Base-by-base conservation (phyloP, 192 early-diverging fungal species). In the Backusella sp. region DNA sequence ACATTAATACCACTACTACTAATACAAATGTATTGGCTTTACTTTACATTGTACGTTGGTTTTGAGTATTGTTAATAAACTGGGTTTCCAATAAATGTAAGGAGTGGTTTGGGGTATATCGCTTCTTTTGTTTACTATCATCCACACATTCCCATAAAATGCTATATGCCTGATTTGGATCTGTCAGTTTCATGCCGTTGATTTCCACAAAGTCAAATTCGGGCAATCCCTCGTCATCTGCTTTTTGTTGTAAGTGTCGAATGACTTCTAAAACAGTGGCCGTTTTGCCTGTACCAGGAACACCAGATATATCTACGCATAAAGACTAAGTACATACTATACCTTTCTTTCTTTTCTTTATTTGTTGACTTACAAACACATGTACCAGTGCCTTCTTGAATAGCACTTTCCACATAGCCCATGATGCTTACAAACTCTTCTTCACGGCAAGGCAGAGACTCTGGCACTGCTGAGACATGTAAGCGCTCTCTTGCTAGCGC, bases 261-360 rank as follows among this genome's bases (percentile, higher is more conserved):
- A 99, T 90, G 0, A 95, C 95, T 73, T 93, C 92, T 32, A 90
- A 85, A 0, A 98, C 94, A 0, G 98, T 98, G 0, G 97, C 98
- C 0, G 98, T 99, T 81, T 99, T 99, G 46, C 98, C 98, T 2
- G 96, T 98, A 6, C 98, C 98, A 2, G 98, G 97, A 6, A 97
- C 95, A 5, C 96, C 97, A 30, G 96, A 97, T 26, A 99, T 94
- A 79, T 96, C 92, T 93, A 80, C 70, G 30, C 19, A 28, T 23
- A 15, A 68, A 39, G 21, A 19, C 4, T 35, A 4, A 69, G 28
- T 26, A n/a, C 44, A 32, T 36, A 23, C 14, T 1, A 74, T n/a
- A 70, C 9, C 7, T 5, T 4, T 44, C 7, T 5, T 4, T 44
- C 14, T 3, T 44, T 44, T 19, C 2, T 32, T 32, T 32, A 32